Base-by-base conservation (phyloP, 2,329 filamentous ascomycete genomes). In the Epichloe brachyelytri region DNA sequence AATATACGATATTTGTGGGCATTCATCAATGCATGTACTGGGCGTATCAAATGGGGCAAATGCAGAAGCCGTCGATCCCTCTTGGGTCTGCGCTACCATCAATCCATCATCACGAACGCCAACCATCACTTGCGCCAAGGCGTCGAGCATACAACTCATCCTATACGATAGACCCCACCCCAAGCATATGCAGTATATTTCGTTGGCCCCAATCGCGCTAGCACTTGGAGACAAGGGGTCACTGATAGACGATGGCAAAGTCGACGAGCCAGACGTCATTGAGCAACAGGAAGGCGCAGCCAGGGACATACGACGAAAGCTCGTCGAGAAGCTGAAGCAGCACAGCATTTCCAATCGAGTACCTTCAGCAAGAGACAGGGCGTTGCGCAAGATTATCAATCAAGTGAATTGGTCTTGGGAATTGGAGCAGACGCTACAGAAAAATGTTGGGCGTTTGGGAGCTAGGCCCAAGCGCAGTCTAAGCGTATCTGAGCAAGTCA, bases 371-470 rank as follows among this genome's bases (percentile, higher is more conserved):
- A 91, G 95, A 60, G 93, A 98, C 65, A 78, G 81, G 55, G 85
- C 86, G 1, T 72, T 98, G 33, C 78, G 84, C 4, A 81, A 80
- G 51, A 90, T 97, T 53, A 79, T 96, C 57, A 88, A 90, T 59
- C 91, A 97, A 68, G 85, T 97, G 64, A 98, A 98, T 62, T 98
- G 93, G 76, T 88, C 90, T 0, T 89, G 84, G 71, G 94, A 98
- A 66, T 76, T 98, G 52, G 85, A 93, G 55, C 77, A 82, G 58
- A 73, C 95, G 39, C 73, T 98, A 58, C 88, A 95, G 60, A 91
- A 86, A 63, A 98, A 97, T 60, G 86, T 89, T 43, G 82, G 83
- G n/a, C 75, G 91, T 38, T 82, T 98, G 46, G 86, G 89, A 0
- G 80, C 85, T 38, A 80, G 91, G 36, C 81, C 83, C 45, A 90